Percentiles rank a stretch among this genome's conserved stretches.
Evolutionary conservation across 306 rosid genomes (phyloP).

Genomic region (Nissolia schottii): DNA sequence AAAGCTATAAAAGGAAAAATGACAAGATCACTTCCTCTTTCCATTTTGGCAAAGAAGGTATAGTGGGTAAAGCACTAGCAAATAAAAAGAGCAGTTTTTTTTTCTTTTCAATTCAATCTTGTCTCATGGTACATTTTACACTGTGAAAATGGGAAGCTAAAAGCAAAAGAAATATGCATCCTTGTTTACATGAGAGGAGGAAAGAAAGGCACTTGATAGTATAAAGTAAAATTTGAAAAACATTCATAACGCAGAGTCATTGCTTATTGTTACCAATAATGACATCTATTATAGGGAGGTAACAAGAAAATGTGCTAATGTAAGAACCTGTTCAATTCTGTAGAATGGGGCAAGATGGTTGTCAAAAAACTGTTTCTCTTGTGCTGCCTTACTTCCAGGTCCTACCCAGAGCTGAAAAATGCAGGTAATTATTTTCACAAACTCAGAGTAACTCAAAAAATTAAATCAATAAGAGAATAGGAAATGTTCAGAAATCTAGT

Average conservation of each 20-base stretch:
- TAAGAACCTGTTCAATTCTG: slow-evolving; percentile 95
- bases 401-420: slow-evolving; percentile 95
- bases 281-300: background rate
- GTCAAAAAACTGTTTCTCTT: slow-evolving; percentile 86
- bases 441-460: background rate
- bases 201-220: slow-evolving; percentile 11
- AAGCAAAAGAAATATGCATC: background rate
- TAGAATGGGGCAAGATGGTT: slow-evolving; percentile 90
- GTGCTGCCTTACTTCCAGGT: slow-evolving; percentile 95
- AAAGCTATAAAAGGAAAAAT: background rate
- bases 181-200: background rate
- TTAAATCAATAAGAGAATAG: background rate
- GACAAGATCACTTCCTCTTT: background rate
- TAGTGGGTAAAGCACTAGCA: background rate
- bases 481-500: slow-evolving; percentile 1
- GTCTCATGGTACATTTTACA: slow-evolving; percentile 2
- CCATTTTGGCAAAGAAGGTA: slow-evolving; percentile 8
- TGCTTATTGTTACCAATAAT: slow-evolving; percentile 3
- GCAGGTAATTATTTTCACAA: slow-evolving; percentile 22
- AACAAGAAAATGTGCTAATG: background rate
- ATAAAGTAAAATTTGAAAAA: slow-evolving; percentile 8
- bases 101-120: background rate
- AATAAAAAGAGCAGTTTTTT: background rate
- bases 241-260: background rate
- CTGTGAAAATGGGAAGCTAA: background rate